Conservation (phyloP, 1,284 basidiomycete genomes). For the Pterulicium gracile region DNA sequence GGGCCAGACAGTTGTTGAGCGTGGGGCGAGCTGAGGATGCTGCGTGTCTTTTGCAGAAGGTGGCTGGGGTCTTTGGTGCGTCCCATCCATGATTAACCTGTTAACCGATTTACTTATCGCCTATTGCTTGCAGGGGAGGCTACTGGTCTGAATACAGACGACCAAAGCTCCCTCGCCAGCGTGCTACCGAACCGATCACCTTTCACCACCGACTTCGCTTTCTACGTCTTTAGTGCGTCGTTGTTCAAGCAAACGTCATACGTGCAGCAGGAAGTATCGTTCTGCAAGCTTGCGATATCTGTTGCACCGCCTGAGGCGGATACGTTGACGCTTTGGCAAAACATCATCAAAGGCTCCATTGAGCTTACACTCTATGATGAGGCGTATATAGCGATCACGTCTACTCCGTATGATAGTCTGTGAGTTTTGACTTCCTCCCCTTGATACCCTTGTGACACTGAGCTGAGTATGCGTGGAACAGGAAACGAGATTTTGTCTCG, state of each 20-base stretch:
- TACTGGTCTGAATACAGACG: slow-evolving; percentile 43
- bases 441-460: slow-evolving; percentile 6
- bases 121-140: slow-evolving; percentile 33
- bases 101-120: slow-evolving; percentile 9
- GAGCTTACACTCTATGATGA: slow-evolving; percentile 72
- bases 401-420: slow-evolving; percentile 66
- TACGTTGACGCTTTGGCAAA: slow-evolving; percentile 63
- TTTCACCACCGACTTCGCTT: slow-evolving; percentile 55
- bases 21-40: slow-evolving; percentile 71
- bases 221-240: slow-evolving; percentile 68
- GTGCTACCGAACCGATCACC: slow-evolving; percentile 51
- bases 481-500: slow-evolving; percentile 71
- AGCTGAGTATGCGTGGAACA: slow-evolving; percentile 26
- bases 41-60: slow-evolving; percentile 54
- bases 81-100: no score
- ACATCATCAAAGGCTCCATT: slow-evolving; percentile 67
- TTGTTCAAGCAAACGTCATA: slow-evolving; percentile 56
- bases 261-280: slow-evolving; percentile 56
- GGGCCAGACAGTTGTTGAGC: slow-evolving; percentile 57
- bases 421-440: slow-evolving; percentile 30
- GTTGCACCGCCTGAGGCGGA: slow-evolving; percentile 42
- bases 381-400: slow-evolving; percentile 72
- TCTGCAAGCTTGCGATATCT: slow-evolving; percentile 72
- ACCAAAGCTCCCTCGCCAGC: slow-evolving; percentile 47
- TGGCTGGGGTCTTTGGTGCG: slow-evolving; percentile 75